A percentile compares a stretch with the other conserved stretches of the same genome.
Conservation (phyloP, 257 asterid species). For the Anisodus tanguticus region DNA sequence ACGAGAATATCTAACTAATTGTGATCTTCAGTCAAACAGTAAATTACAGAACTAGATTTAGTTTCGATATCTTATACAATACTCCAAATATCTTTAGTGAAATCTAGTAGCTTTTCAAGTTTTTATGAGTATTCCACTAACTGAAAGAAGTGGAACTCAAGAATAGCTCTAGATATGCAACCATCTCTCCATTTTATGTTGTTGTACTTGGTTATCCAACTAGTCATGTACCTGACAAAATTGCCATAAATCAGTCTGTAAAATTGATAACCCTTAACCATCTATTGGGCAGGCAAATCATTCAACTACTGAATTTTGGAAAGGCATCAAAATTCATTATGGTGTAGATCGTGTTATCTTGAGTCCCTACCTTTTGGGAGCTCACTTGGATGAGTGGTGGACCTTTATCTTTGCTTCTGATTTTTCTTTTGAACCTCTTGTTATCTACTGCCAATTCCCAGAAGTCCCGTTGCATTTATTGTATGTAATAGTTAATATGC, state of each 20-base stretch:
- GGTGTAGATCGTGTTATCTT: conserved; percentile 15
- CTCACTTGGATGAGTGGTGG: conserved; percentile 43
- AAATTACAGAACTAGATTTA: conserved; percentile 2
- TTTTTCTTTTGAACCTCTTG: conserved; percentile 48
- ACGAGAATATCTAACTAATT: not conserved
- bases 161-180: not conserved
- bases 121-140: not conserved
- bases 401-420: conserved; percentile 37
- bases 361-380: not conserved
- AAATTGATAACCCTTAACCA: not conserved
- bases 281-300: too few relatives aligned
- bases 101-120: conserved; percentile 18
- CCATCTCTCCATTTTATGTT: conserved; percentile 19
- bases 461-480: conserved; percentile 18
- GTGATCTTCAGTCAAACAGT: not conserved
- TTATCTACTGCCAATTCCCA: conserved; percentile 3
- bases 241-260: not conserved
- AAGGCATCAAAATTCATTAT: conserved; percentile 6
- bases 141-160: conserved; percentile 25
- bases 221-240: conserved; percentile 10
- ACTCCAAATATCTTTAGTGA: not conserved
- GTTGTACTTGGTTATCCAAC: conserved; percentile 19
- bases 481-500: not conserved
- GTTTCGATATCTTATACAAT: not conserved
- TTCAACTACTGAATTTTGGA: too few relatives aligned